These are phyloP conservation scores for Botrytis fabae DNA, from an alignment of 2,329 filamentous ascomycete species.

Conservation along the genomic window DNA sequence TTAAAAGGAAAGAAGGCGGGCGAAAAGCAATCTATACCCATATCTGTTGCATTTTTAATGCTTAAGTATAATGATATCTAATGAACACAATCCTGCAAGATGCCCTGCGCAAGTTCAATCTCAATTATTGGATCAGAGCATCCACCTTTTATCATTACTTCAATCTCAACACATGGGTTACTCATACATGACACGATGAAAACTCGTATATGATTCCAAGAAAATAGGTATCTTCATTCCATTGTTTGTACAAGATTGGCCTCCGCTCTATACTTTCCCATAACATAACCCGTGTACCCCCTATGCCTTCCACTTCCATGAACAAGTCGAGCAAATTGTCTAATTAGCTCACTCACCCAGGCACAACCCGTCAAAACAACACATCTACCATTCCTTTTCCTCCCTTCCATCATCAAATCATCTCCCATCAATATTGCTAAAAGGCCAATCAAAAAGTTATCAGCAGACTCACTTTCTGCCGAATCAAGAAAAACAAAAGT, in stretches of 20 bases:
- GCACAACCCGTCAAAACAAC: background rate
- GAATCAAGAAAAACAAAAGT: background rate
- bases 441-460: background rate
- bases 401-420: background rate
- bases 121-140: background rate
- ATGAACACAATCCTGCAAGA: background rate
- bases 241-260: slow-evolving; percentile 13
- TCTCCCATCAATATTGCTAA: background rate
- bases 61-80: background rate
- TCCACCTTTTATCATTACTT: background rate
- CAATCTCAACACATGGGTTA: background rate
- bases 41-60: background rate
- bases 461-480: background rate
- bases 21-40: slow-evolving; percentile 7
- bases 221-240: slow-evolving; percentile 17
- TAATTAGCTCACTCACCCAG: too few relatives aligned
- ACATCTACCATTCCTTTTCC: too few relatives aligned
- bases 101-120: background rate
- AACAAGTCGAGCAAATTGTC: background rate
- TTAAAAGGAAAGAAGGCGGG: background rate
- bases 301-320: background rate
- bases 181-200: background rate
- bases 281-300: background rate
- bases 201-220: background rate
- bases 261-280: background rate